phyloP scores from a whole-genome alignment of 768 basidiomycete genomes.

The Sistotremastrum niveocremeum region DNA sequence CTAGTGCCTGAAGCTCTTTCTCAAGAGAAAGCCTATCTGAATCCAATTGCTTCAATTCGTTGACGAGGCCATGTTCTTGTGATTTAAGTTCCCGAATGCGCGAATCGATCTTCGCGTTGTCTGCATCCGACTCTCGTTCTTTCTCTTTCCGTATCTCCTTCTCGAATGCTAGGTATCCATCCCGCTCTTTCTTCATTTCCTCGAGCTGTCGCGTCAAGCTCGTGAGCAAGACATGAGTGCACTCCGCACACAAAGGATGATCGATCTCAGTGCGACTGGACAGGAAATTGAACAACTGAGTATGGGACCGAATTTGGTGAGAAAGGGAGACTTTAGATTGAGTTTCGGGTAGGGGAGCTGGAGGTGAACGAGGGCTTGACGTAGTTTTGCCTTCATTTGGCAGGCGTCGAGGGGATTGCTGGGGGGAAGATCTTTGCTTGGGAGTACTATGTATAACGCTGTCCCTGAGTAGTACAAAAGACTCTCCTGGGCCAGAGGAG shows the following conservation, averaged over 20 bases:
- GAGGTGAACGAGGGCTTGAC: constrained; percentile 17
- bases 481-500: constrained; percentile 57
- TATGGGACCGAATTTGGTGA: constrained; percentile 63
- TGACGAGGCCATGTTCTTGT: constrained; percentile 56
- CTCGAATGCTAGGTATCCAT: constrained; percentile 89
- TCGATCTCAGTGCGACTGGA: constrained; percentile 71
- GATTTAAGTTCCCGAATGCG: constrained; percentile 59
- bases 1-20: constrained; percentile 53
- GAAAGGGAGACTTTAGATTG: constrained; percentile 62
- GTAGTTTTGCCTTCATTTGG: constrained; percentile 28
- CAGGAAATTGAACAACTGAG: constrained; percentile 61
- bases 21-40: constrained; percentile 65
- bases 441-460: constrained; percentile 65
- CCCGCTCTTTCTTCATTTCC: constrained; percentile 82
- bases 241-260: constrained; percentile 92
- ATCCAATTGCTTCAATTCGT: constrained; percentile 65
- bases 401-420: constrained; percentile 24
- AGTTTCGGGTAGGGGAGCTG: constrained; percentile 36
- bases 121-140: constrained; percentile 54
- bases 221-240: constrained; percentile 68
- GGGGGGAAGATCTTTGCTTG: constrained; percentile 20
- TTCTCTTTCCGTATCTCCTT: constrained; percentile 73
- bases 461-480: constrained; percentile 83
- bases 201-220: constrained; percentile 72
- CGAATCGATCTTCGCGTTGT: constrained; percentile 51